Evolutionary conservation across 768 basidiomycete species (phyloP).

Genomic region (Cystobasidium tubakii): DNA sequence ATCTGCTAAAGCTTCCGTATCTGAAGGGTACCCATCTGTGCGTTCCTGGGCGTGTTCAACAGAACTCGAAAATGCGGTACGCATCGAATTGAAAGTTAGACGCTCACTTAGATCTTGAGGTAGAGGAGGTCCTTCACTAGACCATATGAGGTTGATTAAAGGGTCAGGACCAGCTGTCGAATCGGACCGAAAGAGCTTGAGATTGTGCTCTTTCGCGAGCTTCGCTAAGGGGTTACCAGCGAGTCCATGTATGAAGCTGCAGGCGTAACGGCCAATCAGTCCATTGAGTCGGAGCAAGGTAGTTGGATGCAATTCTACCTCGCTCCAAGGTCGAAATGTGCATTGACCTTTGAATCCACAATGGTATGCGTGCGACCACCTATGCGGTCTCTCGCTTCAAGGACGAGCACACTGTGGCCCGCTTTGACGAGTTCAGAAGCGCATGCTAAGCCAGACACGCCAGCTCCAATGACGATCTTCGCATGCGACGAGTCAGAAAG

Average conservation of each 20-base stretch:
- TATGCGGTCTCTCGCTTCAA: slow-evolving; percentile 30
- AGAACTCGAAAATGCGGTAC: slow-evolving; percentile 12
- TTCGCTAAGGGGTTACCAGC: slow-evolving; percentile 25
- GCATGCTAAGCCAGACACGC: slow-evolving; percentile 17
- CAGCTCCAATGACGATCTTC: slow-evolving; percentile 34
- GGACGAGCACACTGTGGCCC: slow-evolving; percentile 11
- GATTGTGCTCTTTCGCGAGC: slow-evolving; percentile 25
- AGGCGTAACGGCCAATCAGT: too few species aligned
- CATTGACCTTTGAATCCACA: neutral
- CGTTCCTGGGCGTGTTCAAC: slow-evolving; percentile 16
- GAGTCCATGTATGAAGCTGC: slow-evolving; percentile 34
- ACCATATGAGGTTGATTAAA: neutral
- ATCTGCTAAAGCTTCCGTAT: slow-evolving; percentile 10
- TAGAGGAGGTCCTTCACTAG: slow-evolving; percentile 17
- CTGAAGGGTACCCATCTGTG: slow-evolving; percentile 3
- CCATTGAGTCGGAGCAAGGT: too few species aligned
- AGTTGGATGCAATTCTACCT: too few species aligned
- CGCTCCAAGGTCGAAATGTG: slow-evolving; percentile 18
- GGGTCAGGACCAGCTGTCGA: neutral
- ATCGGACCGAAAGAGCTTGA: slow-evolving; percentile 8
- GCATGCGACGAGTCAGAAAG: too few species aligned
- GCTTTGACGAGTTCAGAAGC: slow-evolving; percentile 18
- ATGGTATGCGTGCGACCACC: slow-evolving; percentile 29
- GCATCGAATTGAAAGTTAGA: slow-evolving; percentile 9
- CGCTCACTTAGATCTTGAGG: slow-evolving; percentile 9